Evolutionary conservation across 805 yeast genomes (phyloP).

Genomic region (Ogataea methanolica): DNA sequence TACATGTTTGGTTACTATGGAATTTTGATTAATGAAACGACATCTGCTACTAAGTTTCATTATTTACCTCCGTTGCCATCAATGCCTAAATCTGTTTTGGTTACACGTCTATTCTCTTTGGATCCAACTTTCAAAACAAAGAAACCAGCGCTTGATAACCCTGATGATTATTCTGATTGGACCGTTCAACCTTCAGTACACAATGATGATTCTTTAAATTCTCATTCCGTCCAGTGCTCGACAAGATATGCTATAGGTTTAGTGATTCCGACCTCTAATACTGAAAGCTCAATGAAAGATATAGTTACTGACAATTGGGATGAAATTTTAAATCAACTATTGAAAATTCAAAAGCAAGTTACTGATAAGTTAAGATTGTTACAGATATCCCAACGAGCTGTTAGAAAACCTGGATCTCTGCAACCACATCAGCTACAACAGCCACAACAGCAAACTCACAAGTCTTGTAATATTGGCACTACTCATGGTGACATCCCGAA

Average conservation of each 20-base stretch:
- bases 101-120: slow-evolving; percentile 40
- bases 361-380: slow-evolving; percentile 31
- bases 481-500: slow-evolving; percentile 20
- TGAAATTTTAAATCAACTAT: slow-evolving; percentile 37
- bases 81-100: slow-evolving; percentile 35
- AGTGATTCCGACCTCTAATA: slow-evolving; percentile 39
- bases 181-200: slow-evolving; percentile 36
- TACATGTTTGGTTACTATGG: slow-evolving; percentile 55
- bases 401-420: slow-evolving; percentile 3
- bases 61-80: slow-evolving; percentile 38
- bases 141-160: slow-evolving; percentile 1
- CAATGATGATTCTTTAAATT: slow-evolving; percentile 23
- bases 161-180: slow-evolving; percentile 31
- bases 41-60: slow-evolving; percentile 43
- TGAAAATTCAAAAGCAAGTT: slow-evolving; percentile 36
- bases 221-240: slow-evolving; percentile 6
- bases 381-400: slow-evolving; percentile 5
- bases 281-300: slow-evolving; percentile 28
- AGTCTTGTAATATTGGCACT: not conserved
- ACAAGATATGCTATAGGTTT: slow-evolving; percentile 45
- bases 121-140: slow-evolving; percentile 20
- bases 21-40: slow-evolving; percentile 42
- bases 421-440: not conserved
- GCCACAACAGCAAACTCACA: not conserved
- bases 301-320: slow-evolving; percentile 47